phyloP scores from a whole-genome alignment of 2,329 filamentous ascomycete species.

The Periconia sp. region DNA sequence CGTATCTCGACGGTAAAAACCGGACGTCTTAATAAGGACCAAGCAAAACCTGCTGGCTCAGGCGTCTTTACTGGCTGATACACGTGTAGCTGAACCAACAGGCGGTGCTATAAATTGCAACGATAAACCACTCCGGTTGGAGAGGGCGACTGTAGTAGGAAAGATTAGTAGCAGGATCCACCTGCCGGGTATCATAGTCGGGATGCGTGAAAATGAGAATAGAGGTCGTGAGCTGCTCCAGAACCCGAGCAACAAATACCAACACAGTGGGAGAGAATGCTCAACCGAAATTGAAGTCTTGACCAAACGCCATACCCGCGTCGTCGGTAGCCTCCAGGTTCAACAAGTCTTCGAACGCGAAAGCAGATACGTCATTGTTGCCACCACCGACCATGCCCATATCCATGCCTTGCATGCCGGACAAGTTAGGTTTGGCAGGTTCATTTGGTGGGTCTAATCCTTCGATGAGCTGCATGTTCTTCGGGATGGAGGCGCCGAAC shows the following conservation, averaged over 20 bases:
- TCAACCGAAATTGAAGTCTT: constrained; percentile 1
- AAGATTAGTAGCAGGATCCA: not conserved
- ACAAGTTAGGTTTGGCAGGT: constrained; percentile 5
- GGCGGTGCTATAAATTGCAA: not conserved
- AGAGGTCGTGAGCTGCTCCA: not conserved
- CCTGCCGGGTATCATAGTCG: not conserved
- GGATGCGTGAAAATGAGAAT: not conserved
- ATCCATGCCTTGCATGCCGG: constrained; percentile 8
- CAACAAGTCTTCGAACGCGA: constrained; percentile 42
- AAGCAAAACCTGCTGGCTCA: no score
- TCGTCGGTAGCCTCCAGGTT: constrained; percentile 37
- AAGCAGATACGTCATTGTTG: not conserved
- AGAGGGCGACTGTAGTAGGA: not conserved
- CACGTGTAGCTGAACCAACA: no score
- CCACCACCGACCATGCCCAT: not conserved
- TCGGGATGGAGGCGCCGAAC: constrained; percentile 46
- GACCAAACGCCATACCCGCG: constrained; percentile 6
- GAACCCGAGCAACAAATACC: not conserved
- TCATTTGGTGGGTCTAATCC: constrained; percentile 39
- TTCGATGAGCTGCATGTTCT: constrained; percentile 41
- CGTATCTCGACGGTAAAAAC: no score
- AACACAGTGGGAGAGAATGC: not conserved
- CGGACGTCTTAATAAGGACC: no score
- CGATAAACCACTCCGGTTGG: not conserved
- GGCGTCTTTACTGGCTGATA: no score